Percentiles rank a stretch among this genome's conserved stretches.
Conservation (phyloP, 1,284 basidiomycete genomes). For the Heterobasidion parviporum region DNA sequence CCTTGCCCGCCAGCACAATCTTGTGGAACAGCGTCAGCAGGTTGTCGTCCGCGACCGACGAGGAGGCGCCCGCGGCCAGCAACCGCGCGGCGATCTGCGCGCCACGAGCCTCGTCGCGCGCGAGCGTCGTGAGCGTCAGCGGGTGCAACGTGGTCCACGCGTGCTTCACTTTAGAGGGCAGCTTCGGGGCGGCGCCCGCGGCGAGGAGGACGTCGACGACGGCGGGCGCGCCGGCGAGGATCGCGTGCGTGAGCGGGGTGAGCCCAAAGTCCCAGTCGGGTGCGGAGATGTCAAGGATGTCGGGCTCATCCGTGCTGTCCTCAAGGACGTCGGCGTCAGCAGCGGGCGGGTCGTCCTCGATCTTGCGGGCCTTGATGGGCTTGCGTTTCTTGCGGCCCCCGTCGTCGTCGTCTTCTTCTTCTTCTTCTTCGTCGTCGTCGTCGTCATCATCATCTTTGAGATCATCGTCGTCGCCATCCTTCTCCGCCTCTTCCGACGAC, state of each 20-base stretch:
- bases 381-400: constrained; percentile 1
- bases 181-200: constrained; percentile 29
- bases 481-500: constrained; percentile 15
- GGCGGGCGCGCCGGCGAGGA: constrained; percentile 34
- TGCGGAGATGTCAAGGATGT: constrained; percentile 43
- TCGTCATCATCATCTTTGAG: no score
- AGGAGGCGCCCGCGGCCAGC: constrained; percentile 36
- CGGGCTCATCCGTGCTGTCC: constrained; percentile 21
- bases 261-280: constrained; percentile 51
- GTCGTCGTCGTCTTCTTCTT: constrained; percentile 11
- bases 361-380: background rate
- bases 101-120: constrained; percentile 34
- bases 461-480: no score
- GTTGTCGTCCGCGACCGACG: constrained; percentile 36
- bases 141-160: constrained; percentile 28
- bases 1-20: constrained; percentile 29
- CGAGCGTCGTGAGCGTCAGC: constrained; percentile 38
- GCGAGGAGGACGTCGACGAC: constrained; percentile 32
- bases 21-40: constrained; percentile 41
- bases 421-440: background rate
- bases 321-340: no score
- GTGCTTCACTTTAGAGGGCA: constrained; percentile 17
- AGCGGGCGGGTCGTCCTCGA: no score
- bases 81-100: constrained; percentile 36
- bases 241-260: constrained; percentile 43